Base-by-base conservation (phyloP, 1,284 basidiomycete genomes). In the Moniliophthora roreri region DNA sequence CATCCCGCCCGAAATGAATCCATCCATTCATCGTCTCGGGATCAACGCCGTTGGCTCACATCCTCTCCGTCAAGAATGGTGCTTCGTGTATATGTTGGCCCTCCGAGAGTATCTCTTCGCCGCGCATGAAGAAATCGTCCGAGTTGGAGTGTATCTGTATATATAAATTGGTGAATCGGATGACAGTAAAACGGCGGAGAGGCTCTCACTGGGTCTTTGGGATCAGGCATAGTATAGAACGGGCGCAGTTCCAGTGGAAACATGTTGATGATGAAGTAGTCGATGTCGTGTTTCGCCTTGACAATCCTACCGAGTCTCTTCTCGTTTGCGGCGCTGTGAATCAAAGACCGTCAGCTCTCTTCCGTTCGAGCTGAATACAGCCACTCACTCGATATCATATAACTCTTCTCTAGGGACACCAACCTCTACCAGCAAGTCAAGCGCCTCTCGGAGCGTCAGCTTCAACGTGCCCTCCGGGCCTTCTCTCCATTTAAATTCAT, bases 111-210 rank as follows among this genome's bases (percentile, higher is more conserved):
- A 99, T 98, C 73, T 99, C 96, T 73, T 99, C 95, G 11, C 96
- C 96, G 37, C 96, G 87, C 94, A 99, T 98, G 83, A 99, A 98
- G 74, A 99, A 98, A 75, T 99, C 96, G 73, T 99, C 99, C 42
- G 96, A 98, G 76, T 99, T 98, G 52, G 95, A 97, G 52, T 97
- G 80, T 15, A 84, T 85, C 86, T 94, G 18, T 10, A 35, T 35
- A 34, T 54, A 40, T 35, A n/a, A 13, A 54, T 45, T 52, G 50
- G 40, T 50, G 50, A 28, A 10, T 24, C 11, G 24, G 18, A 23
- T 38, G 46, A 44, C 51, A 39, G 40, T 50, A 38, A 55, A 53
- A n/a, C 34, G 62, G 28, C 37, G 11, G 26, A n/a, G n/a, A n/a
- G 50, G 32, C 20, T 69, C 87, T 63, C 64, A 93, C 92, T 7